Evolutionary conservation across 148 eudicot species (phyloP).

Genomic region (Diospyros kaki): DNA sequence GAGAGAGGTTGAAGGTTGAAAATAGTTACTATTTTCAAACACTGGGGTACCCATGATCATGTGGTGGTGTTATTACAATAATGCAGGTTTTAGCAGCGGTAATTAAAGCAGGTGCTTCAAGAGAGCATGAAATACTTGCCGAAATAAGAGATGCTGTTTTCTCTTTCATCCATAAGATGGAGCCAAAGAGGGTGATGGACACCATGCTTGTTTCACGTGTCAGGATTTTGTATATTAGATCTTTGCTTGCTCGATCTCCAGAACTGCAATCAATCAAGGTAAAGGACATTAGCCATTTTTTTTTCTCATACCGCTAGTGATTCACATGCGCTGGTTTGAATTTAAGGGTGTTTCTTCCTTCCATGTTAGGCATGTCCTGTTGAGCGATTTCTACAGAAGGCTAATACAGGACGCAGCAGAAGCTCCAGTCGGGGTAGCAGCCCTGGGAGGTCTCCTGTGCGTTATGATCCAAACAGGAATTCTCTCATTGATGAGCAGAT

Average conservation of each 20-base stretch:
- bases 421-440: constrained; percentile 96
- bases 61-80: neutral
- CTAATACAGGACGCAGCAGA: constrained; percentile 78
- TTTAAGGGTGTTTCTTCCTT: constrained; percentile 7
- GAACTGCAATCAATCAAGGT: constrained; percentile 97
- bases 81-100: constrained; percentile 95
- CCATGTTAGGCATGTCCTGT: constrained; percentile 70
- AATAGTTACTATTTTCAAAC: neutral
- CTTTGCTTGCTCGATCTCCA: constrained; percentile 95
- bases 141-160: constrained; percentile 99
- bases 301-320: neutral
- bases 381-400: constrained; percentile 82
- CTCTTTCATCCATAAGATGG: constrained; percentile 92
- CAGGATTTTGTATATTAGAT: constrained; percentile 88
- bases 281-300: neutral
- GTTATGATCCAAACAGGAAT: constrained; percentile 59
- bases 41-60: too few species aligned
- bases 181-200: constrained; percentile 97
- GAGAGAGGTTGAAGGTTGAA: neutral
- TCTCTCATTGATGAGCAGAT: constrained; percentile 56
- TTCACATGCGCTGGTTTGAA: neutral
- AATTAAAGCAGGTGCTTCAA: constrained; percentile 98
- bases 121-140: constrained; percentile 98
- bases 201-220: constrained; percentile 99
- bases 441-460: constrained; percentile 88